Percentiles rank a stretch among this genome's conserved stretches.
Evolutionary conservation across 169 alveolate genomes (phyloP).

Genomic region (Plasmodium adleri): DNA sequence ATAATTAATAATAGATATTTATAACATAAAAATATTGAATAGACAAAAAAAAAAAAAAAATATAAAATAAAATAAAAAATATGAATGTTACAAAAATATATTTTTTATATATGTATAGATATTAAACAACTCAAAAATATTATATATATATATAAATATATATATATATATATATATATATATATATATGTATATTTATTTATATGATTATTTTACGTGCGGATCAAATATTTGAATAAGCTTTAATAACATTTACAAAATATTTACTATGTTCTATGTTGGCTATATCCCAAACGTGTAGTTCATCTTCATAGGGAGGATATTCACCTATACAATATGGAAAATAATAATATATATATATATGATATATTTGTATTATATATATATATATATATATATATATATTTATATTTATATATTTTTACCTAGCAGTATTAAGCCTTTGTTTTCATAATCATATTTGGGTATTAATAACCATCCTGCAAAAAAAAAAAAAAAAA

Average conservation of each 20-base stretch:
- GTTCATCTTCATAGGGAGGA: conserved; percentile 77
- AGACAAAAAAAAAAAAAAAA: too few relatives aligned
- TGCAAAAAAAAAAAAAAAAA: conserved; percentile 19
- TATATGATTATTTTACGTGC: not conserved
- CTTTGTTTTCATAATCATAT: conserved; percentile 52
- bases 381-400: not conserved
- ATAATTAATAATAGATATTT: too few relatives aligned
- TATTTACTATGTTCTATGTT: conserved; percentile 63
- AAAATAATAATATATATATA: conserved; percentile 1
- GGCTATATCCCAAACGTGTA: conserved; percentile 69
- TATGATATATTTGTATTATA: conserved; percentile 1
- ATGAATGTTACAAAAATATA: too few relatives aligned
- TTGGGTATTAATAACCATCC: conserved; percentile 72
- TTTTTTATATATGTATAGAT: too few relatives aligned
- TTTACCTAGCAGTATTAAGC: conserved; percentile 75
- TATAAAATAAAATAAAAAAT: too few relatives aligned
- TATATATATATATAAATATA: too few relatives aligned
- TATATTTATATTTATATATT: not conserved
- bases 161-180: too few relatives aligned
- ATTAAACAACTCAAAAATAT: too few relatives aligned
- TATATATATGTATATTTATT: not conserved
- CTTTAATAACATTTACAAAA: conserved; percentile 54
- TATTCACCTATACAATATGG: conserved; percentile 55
- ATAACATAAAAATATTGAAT: too few relatives aligned
- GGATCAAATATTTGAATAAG: conserved; percentile 29